These are phyloP conservation scores for Vitellaria paradoxa DNA, from an alignment of 179 eudicot genomes.

Conservation along the genomic window DNA sequence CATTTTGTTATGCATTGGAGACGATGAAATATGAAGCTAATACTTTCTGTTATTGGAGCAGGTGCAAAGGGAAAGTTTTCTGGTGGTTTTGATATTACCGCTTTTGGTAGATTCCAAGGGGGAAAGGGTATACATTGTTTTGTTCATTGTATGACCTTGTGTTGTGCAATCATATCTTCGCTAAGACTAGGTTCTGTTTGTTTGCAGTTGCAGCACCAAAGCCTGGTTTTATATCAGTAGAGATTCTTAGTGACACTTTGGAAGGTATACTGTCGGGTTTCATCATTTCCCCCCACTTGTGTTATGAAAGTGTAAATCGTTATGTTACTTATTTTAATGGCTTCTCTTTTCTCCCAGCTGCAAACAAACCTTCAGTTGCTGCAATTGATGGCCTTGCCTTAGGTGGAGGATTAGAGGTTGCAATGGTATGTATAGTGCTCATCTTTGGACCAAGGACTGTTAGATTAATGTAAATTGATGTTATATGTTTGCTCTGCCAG, in stretches of 20 bases:
- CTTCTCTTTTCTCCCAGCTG: slow-evolving; percentile 40
- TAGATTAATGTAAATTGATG: neutral
- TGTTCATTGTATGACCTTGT: neutral
- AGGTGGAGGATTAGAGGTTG: slow-evolving; percentile 45
- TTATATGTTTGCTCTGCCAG: slow-evolving; percentile 27
- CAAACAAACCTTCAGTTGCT: slow-evolving; percentile 89
- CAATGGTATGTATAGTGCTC: slow-evolving; percentile 62
- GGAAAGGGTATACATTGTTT: slow-evolving; percentile 48
- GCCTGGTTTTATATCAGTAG: slow-evolving; percentile 81
- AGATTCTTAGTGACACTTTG: slow-evolving; percentile 72
- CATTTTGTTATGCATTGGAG: slow-evolving; percentile 11
- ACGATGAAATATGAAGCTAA: neutral
- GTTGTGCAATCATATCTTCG: neutral
- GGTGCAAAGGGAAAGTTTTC: slow-evolving; percentile 90
- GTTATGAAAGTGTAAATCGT: neutral
- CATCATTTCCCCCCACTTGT: neutral
- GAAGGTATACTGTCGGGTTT: slow-evolving; percentile 49
- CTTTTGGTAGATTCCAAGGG: slow-evolving; percentile 67
- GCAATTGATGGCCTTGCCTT: slow-evolving; percentile 87
- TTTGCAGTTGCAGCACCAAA: slow-evolving; percentile 56
- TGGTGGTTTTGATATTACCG: slow-evolving; percentile 86
- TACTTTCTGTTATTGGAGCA: slow-evolving; percentile 29
- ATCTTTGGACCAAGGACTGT: neutral
- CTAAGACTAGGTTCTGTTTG: neutral
- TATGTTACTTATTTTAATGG: slow-evolving; percentile 1